Evolutionary conservation across 1,284 basidiomycete species (phyloP).

Genomic region (Heterobasidion parviporum): DNA sequence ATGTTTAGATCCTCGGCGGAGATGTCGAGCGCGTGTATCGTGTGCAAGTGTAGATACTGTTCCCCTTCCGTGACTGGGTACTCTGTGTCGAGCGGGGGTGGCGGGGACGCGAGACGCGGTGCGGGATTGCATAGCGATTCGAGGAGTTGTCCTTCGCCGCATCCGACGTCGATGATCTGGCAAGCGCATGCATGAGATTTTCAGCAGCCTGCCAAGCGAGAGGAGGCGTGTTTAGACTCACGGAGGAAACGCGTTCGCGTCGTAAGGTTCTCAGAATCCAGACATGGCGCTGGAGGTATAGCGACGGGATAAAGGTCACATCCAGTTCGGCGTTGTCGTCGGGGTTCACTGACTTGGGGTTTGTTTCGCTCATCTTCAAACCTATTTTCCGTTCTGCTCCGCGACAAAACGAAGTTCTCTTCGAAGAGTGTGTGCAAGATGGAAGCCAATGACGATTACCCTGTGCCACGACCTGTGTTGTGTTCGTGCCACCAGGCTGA

Average conservation of each 20-base stretch:
- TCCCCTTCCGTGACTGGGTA: constrained; percentile 24
- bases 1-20: constrained; percentile 40
- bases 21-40: constrained; percentile 65
- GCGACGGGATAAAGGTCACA: constrained; percentile 69
- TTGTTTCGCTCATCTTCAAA: not conserved
- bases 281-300: constrained; percentile 61
- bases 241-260: constrained; percentile 48
- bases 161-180: constrained; percentile 74
- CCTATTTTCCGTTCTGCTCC: too few species aligned
- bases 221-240: constrained; percentile 21
- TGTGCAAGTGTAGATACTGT: constrained; percentile 49
- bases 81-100: constrained; percentile 18
- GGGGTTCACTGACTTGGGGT: not conserved
- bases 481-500: too few species aligned
- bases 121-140: constrained; percentile 62
- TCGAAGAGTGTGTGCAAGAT: too few species aligned
- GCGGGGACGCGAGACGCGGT: constrained; percentile 40
- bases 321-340: not conserved
- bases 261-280: constrained; percentile 64
- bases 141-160: constrained; percentile 73
- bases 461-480: too few species aligned
- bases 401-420: too few species aligned
- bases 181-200: not conserved
- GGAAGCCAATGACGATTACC: too few species aligned
- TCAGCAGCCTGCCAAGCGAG: too few species aligned